phyloP scores from a whole-genome alignment of 495 filamentous ascomycete species.

The Hypoxylon intermedium region DNA sequence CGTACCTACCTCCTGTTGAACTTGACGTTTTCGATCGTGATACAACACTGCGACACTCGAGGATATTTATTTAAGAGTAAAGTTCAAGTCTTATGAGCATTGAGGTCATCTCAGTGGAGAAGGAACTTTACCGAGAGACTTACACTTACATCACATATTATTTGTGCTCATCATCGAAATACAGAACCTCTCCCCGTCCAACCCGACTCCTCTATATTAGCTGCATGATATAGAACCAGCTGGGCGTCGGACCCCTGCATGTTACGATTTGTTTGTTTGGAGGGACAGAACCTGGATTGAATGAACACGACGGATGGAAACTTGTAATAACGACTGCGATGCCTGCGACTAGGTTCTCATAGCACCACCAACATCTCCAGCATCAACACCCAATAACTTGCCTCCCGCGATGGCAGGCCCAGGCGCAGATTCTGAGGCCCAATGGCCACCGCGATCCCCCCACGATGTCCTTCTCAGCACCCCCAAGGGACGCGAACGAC shows the following conservation, averaged over 20 bases:
- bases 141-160: constrained; percentile 1
- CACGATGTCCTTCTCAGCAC: constrained; percentile 83
- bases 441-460: constrained; percentile 89
- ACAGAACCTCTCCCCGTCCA: too few relatives aligned
- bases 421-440: constrained; percentile 50
- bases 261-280: constrained; percentile 16
- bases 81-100: not conserved
- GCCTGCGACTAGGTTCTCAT: constrained; percentile 18
- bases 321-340: constrained; percentile 8
- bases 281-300: constrained; percentile 9
- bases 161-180: not conserved
- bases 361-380: not conserved
- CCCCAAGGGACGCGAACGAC: constrained; percentile 75
- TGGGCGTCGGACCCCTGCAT: constrained; percentile 29
- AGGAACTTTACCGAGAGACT: too few relatives aligned
- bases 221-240: constrained; percentile 24
- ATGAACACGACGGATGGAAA: constrained; percentile 22
- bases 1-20: constrained; percentile 4
- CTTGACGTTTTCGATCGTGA: not conserved
- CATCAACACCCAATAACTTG: constrained; percentile 15
- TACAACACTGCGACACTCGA: not conserved
- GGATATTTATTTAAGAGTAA: not conserved
- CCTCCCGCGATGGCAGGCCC: constrained; percentile 27
- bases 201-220: constrained; percentile 19
- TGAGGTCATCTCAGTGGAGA: too few relatives aligned